Evolutionary conservation across 192 early-diverging fungal species (phyloP).

Genomic region (Phlyctochytrium bullatum): DNA sequence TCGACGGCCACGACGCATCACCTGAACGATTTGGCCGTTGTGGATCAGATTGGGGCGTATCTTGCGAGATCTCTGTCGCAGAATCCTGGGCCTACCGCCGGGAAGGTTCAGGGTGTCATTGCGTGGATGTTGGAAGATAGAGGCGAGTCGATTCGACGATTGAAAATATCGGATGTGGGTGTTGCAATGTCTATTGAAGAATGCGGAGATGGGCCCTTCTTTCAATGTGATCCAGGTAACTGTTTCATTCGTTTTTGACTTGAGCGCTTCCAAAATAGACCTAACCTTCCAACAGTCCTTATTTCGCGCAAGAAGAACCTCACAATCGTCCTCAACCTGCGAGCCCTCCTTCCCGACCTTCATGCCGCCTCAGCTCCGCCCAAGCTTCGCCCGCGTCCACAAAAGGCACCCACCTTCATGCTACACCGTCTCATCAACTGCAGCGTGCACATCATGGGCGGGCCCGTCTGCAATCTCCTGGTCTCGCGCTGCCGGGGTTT

Average conservation of each 20-base stretch:
- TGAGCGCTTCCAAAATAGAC: too few species aligned
- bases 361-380: background rate
- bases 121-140: background rate
- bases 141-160: background rate
- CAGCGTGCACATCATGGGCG: slow-evolving; percentile 2
- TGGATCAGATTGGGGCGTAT: background rate
- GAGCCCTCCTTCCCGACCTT: background rate
- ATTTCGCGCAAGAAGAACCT: background rate
- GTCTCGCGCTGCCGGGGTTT: slow-evolving; percentile 4
- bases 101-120: background rate
- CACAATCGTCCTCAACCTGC: background rate
- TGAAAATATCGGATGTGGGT: background rate
- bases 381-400: background rate
- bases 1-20: background rate
- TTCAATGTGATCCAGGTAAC: background rate
- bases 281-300: too few species aligned
- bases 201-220: background rate
- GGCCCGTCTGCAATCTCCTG: background rate
- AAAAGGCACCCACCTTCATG: background rate
- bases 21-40: background rate
- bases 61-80: background rate
- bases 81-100: background rate
- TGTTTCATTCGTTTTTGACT: too few species aligned
- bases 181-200: background rate
- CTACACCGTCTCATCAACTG: background rate